A percentile compares a stretch with the other conserved stretches of the same genome.
phyloP scores from a whole-genome alignment of 306 rosid species.

The Prunus persica region Prunus_persica_NCBIv2 NC_034016.1:20993001-20993500 shows the following conservation, averaged over 20 bases:
- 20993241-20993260: constrained; percentile 19
- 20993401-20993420: neutral
- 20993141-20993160: neutral
- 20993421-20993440: constrained; percentile 16
- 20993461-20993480: constrained; percentile 23
- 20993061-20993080: constrained; percentile 17
- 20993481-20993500: constrained; percentile 24
- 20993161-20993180: constrained; percentile 22
- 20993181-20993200: constrained; percentile 56
- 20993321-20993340: too few relatives aligned
- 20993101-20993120: neutral
- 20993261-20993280: neutral
- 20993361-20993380: neutral
- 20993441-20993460: constrained; percentile 34
- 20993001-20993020: constrained; percentile 87
- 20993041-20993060: constrained; percentile 39
- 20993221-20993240: constrained; percentile 31
- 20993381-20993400: constrained; percentile 22
- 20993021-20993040: constrained; percentile 54
- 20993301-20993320: too few relatives aligned
- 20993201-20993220: constrained; percentile 37
- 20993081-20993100: neutral
- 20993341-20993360: too few relatives aligned
- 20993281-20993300: constrained; percentile 16
- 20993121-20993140: neutral